Evolutionary conservation across 208 protist genomes (phyloP).

Genomic region (Phytomonas sp.): DNA sequence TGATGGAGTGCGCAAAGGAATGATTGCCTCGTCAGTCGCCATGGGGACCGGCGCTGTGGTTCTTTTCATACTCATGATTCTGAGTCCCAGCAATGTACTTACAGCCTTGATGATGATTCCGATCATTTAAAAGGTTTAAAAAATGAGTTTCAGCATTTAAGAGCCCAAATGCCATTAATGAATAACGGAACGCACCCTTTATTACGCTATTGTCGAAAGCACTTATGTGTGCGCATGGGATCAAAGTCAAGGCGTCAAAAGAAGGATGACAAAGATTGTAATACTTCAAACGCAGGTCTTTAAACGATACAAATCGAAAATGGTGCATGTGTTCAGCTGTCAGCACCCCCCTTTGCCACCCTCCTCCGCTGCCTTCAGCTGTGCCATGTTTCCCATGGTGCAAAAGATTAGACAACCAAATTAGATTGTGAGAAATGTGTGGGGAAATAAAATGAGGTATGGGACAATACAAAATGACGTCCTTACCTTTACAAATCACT

Average conservation of each 20-base stretch:
- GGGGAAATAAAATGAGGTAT: constrained; percentile 8
- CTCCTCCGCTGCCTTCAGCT: background rate
- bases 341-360: background rate
- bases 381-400: background rate
- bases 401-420: background rate
- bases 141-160: background rate
- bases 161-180: background rate
- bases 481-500: constrained; percentile 7
- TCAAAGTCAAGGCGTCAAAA: background rate
- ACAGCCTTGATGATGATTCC: constrained; percentile 36
- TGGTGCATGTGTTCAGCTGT: background rate
- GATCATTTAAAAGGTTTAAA: constrained; percentile 25
- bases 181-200: background rate
- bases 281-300: background rate
- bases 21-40: constrained; percentile 42
- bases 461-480: background rate
- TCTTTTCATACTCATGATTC: constrained; percentile 25
- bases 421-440: background rate
- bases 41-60: constrained; percentile 21
- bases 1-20: constrained; percentile 61
- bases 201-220: background rate
- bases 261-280: background rate
- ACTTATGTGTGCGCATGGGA: background rate
- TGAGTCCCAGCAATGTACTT: constrained; percentile 40
- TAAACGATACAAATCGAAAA: background rate